Evolutionary conservation across 2,329 filamentous ascomycete species (phyloP).

Genomic region (Nemania diffusa): DNA sequence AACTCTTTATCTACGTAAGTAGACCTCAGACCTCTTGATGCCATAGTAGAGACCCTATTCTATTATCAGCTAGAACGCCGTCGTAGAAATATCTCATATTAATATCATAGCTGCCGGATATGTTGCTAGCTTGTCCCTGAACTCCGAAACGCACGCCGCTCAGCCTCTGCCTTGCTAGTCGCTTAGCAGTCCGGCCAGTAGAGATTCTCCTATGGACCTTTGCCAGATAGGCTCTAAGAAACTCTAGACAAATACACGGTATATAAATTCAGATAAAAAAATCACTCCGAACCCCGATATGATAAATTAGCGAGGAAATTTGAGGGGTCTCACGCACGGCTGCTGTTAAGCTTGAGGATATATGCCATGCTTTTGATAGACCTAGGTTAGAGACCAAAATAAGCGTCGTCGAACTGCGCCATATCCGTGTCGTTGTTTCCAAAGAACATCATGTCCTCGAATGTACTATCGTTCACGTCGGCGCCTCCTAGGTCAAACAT

Average conservation of each 20-base stretch:
- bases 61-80: neutral
- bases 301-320: neutral
- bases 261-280: neutral
- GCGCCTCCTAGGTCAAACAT: conserved; percentile 54
- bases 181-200: neutral
- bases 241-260: neutral
- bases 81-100: conserved; percentile 7
- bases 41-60: neutral
- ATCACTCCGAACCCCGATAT: neutral
- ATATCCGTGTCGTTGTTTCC: conserved; percentile 57
- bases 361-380: neutral
- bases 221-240: neutral
- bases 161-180: neutral
- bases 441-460: conserved; percentile 62
- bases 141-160: neutral
- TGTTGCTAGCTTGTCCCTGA: neutral
- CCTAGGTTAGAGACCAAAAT: conserved; percentile 53
- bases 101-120: neutral
- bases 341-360: neutral
- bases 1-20: neutral
- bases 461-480: conserved; percentile 55
- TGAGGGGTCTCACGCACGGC: neutral
- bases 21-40: neutral
- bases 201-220: neutral
- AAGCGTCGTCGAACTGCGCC: conserved; percentile 60